Evolutionary conservation across 805 yeast species (phyloP).

Genomic region (Cyberlindnera veronae): DNA sequence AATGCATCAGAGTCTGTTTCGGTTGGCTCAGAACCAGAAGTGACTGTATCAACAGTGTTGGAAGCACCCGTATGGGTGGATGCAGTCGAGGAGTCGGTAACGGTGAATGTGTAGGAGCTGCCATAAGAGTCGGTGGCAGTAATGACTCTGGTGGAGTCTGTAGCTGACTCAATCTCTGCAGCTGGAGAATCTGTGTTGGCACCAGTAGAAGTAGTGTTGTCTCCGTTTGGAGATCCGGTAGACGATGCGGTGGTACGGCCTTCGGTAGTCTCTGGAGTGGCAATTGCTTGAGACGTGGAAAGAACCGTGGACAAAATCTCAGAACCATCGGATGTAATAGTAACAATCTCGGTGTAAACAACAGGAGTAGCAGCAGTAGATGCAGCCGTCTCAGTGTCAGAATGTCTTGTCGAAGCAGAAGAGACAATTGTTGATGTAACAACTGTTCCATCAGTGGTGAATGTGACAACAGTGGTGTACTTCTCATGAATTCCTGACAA

Average conservation of each 20-base stretch:
- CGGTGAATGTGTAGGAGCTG: conserved; percentile 4
- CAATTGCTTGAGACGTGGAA: neutral
- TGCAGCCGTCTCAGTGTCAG: neutral
- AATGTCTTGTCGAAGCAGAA: too few relatives aligned
- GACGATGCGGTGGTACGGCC: too few relatives aligned
- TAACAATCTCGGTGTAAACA: neutral
- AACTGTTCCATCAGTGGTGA: neutral
- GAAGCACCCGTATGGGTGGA: conserved; percentile 8
- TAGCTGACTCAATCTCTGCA: neutral
- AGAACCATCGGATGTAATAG: neutral
- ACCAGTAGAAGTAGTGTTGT: neutral
- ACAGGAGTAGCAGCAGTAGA: neutral
- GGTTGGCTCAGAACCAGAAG: neutral
- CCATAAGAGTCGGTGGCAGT: conserved; percentile 12
- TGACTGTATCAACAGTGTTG: conserved; percentile 8
- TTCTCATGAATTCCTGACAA: too few relatives aligned
- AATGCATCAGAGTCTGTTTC: neutral
- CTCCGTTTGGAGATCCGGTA: too few relatives aligned
- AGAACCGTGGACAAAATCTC: neutral
- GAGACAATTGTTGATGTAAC: neutral
- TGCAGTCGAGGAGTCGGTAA: conserved; percentile 4
- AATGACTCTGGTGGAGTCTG: conserved; percentile 4
- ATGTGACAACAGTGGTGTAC: too few relatives aligned
- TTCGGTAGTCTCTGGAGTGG: neutral
- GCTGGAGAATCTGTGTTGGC: neutral